phyloP scores from a whole-genome alignment of 73 alveolate species.

The Effrenium voratum region DNA sequence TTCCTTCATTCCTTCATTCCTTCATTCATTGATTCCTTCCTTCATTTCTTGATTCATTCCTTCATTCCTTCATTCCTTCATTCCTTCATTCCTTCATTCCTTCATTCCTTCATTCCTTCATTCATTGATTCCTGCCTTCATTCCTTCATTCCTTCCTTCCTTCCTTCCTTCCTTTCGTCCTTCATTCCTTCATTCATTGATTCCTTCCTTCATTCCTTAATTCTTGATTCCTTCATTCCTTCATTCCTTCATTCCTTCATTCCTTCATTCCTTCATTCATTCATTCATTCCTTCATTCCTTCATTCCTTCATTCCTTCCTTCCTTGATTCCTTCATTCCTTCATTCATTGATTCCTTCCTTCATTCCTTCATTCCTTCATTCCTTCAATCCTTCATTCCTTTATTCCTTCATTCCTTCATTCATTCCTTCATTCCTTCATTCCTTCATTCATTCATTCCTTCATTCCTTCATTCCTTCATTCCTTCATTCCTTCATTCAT shows the following conservation, averaged over 20 bases:
- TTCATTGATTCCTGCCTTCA: not conserved
- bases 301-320: not conserved
- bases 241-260: not conserved
- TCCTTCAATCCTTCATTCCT: no score
- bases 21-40: not conserved
- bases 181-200: not conserved
- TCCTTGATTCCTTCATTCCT: not conserved
- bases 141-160: not conserved
- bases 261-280: not conserved
- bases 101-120: not conserved
- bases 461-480: no score
- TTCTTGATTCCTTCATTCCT: not conserved
- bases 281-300: not conserved
- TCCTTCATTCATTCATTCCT: no score
- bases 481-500: no score
- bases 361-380: no score
- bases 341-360: no score
- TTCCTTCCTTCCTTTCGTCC: not conserved
- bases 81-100: not conserved
- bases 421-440: no score
- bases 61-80: not conserved
- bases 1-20: not conserved
- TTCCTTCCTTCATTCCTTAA: not conserved
- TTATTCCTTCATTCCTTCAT: no score
- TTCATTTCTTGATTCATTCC: not conserved